Evolutionary conservation across 1,139 yeast species (phyloP).

Genomic region (Magnusiomyces suaveolens): DNA sequence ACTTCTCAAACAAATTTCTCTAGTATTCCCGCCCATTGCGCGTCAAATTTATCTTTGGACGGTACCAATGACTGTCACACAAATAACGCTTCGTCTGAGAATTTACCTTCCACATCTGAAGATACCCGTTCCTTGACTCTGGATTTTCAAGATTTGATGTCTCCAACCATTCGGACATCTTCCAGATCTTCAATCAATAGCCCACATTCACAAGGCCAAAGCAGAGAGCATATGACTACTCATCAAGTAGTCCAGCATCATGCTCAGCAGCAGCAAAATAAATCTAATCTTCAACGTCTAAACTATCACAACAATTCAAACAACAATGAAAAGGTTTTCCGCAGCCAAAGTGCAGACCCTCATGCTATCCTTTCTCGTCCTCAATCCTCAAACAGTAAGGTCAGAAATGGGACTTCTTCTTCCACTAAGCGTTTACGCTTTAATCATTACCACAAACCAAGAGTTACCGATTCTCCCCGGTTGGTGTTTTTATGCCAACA

Average conservation of each 20-base stretch:
- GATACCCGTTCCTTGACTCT: not conserved
- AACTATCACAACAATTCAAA: not conserved
- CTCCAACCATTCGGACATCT: not conserved
- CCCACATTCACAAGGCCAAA: not conserved
- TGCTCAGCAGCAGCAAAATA: not conserved
- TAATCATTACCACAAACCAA: conserved; percentile 32
- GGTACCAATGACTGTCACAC: too few species aligned
- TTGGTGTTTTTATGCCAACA: conserved; percentile 28
- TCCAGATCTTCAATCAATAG: not conserved
- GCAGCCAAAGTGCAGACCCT: not conserved
- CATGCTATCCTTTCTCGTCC: not conserved
- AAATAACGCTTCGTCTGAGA: too few species aligned
- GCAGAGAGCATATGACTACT: not conserved
- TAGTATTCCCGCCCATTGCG: not conserved
- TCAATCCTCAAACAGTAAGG: not conserved
- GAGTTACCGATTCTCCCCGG: conserved; percentile 31
- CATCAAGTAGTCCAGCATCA: not conserved
- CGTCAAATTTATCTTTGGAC: too few species aligned
- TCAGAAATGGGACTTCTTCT: not conserved
- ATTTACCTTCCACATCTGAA: too few species aligned
- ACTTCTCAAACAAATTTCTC: not conserved
- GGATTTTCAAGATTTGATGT: not conserved
- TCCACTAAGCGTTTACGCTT: conserved; percentile 21
- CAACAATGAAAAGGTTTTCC: not conserved
- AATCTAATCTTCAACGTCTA: not conserved